Evolutionary conservation across 352 stramenopile species (phyloP), one percentile per base, ranked within the genome.

Genomic region (Peronospora farinosa): DNA sequence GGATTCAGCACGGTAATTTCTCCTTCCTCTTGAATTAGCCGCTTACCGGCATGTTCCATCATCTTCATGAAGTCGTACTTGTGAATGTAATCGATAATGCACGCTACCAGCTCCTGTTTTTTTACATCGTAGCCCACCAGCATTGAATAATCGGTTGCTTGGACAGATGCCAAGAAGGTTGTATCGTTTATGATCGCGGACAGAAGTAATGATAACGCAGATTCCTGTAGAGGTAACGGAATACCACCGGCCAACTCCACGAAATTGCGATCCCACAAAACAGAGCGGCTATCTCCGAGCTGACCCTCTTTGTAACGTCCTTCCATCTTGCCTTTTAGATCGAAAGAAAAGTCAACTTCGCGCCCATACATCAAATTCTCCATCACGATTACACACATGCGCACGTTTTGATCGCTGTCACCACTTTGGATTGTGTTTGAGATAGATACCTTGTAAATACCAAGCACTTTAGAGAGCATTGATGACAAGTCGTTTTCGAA

Each of bases 51-150:
- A 56, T 95, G 82, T 54, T 95, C 84, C 32, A 95, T 84, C 73
- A 91, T 91, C 55, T 95, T 95, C 72, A 92, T 79, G 39, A 95
- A 89, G 38, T 92, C 84, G 44, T 95, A 95, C 57, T 95, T 92
- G 65, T 91, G 80, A 44, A 95, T 92, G 44, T 95, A 95, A 47
- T 95, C 84, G 42, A 95, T 95, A 56, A 95, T 95, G 25, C 69
- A 89, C 41, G 78, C 81, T 27, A 95, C 82, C 10, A 95, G 61
- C 37, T 95, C 84, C 47, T 95, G 84, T 37, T 88, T 88, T 28
- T 84, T 73, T 1, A 90, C 76, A 55, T 95, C 81, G 47, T 92
- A 95, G 1, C 84, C 84, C 7, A 95, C 78, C 23, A 95, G 61
- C 76, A 95, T 89, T 7, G 84, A 95, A 50, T 95, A 95, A 40